Base-by-base conservation (phyloP, 352 stramenopile species). In the Phytophthora hibernalis region DNA sequence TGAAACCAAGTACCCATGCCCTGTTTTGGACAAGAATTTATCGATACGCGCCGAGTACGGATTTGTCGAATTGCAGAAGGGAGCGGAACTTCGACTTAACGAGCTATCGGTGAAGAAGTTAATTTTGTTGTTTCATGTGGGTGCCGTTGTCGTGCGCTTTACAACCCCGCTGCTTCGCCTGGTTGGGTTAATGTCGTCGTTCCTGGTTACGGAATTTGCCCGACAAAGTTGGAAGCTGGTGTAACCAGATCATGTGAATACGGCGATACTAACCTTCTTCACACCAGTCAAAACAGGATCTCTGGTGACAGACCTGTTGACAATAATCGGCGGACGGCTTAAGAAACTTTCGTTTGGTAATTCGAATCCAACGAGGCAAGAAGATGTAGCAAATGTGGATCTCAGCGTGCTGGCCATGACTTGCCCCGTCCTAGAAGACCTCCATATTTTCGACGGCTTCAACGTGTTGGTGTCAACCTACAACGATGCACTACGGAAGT, bases 401-500 rank as follows among this genome's bases (percentile, higher is more conserved):
- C 13, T 21, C 12, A n/a, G 15, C 12, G 37, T n/a, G 0, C 8
- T 43, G 37, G 37, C 37, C 13, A 15, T 20, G 16, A 7, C 13
- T 20, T 21, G 37, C 8, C 37, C 37, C 12, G 15, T 21, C 6
- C 13, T 43, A n/a, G 37, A 43, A 20, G 37, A 43, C 2, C 37
- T 43, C 37, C 0, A 20, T 4, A 18, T 43, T 43, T 43, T 10
- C 3, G 37, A 15, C 26, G 26, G 9, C 6, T 31, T 31, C 9
- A 8, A 7, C 26, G 26, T 31, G 26, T 31, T 31, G 26, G 4
- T 31, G 26, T 7, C 26, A 31, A 31, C 26, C 9, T 6, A 7
- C 26, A 31, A n/a, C n/a, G 33, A 26, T 3, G 33, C 33, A 40
- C 6, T 68, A 12, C 52, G 13, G 3, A 55, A 31, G 7, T 68